These are phyloP conservation scores for Aspergillus latus DNA, from an alignment of 2,329 filamentous ascomycete species.

Conservation along the genomic window DNA sequence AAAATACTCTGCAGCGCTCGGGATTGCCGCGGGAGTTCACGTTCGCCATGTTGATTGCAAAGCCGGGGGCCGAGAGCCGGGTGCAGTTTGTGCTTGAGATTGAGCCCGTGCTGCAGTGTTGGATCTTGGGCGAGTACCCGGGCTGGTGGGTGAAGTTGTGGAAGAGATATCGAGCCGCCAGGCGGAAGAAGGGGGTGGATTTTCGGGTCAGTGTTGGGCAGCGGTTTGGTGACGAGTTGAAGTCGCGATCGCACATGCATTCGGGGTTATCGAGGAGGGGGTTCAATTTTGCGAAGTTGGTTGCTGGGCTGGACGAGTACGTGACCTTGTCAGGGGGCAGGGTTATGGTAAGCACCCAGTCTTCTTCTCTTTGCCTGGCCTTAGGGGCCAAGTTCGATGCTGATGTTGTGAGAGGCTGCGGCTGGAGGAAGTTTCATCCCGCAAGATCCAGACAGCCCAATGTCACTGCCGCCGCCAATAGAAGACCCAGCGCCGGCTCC, in stretches of 20 bases:
- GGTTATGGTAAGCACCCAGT: slow-evolving; percentile 27
- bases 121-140: slow-evolving; percentile 43
- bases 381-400: not conserved
- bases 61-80: slow-evolving; percentile 42
- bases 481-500: not conserved
- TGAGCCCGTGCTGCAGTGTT: slow-evolving; percentile 43
- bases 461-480: not conserved
- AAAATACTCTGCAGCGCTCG: slow-evolving; percentile 50
- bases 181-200: slow-evolving; percentile 39
- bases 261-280: slow-evolving; percentile 30
- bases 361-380: not conserved
- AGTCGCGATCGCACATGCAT: slow-evolving; percentile 14
- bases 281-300: slow-evolving; percentile 49
- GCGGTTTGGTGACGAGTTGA: slow-evolving; percentile 35
- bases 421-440: not conserved
- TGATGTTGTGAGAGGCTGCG: not conserved
- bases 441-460: not conserved
- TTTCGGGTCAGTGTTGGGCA: slow-evolving; percentile 47
- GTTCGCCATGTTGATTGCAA: slow-evolving; percentile 52
- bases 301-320: slow-evolving; percentile 46
- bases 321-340: slow-evolving; percentile 48
- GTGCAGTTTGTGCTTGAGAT: slow-evolving; percentile 44
- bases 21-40: slow-evolving; percentile 54
- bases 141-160: slow-evolving; percentile 40
- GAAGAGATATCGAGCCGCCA: slow-evolving; percentile 39